Percentiles rank a stretch among this genome's conserved stretches.
Conservation (phyloP, 441 rosid species). For the Capsella rubella region DNA sequence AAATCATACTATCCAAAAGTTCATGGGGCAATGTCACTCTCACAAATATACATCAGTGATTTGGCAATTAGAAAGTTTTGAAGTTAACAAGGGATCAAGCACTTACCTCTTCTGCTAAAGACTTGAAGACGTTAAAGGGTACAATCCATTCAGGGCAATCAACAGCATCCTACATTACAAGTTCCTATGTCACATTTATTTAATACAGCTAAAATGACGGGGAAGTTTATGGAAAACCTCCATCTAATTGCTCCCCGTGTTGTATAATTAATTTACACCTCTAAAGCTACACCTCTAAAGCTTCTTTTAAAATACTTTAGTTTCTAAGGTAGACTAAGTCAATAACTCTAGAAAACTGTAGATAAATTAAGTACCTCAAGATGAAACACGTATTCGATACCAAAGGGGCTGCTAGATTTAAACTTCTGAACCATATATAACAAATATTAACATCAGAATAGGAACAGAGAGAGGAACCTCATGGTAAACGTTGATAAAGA, state of each 20-base stretch:
- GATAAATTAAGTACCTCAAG: conserved; percentile 66
- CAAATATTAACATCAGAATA: conserved; percentile 25
- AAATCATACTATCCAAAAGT: conserved; percentile 73
- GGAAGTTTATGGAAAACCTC: conserved; percentile 5
- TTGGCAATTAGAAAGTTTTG: not conserved
- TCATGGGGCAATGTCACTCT: conserved; percentile 16
- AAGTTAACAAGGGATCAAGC: not conserved
- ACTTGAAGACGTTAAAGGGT: conserved; percentile 86
- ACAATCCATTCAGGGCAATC: conserved; percentile 99
- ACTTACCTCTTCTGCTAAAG: conserved; percentile 90
- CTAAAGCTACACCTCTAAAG: not conserved
- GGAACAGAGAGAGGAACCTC: not conserved
- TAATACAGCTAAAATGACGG: not conserved
- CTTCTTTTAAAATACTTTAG: conserved; percentile 6
- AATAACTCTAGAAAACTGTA: not conserved
- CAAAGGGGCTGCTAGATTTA: conserved; percentile 77
- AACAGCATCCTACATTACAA: conserved; percentile 80
- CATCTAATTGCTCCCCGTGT: not conserved
- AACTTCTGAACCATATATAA: conserved; percentile 70
- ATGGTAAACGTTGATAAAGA: not conserved
- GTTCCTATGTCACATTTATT: conserved; percentile 16
- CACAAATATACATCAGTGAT: conserved; percentile 3
- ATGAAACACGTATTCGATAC: conserved; percentile 90
- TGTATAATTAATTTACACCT: not conserved
- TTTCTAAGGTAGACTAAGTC: not conserved